Percentiles rank a stretch among this genome's conserved stretches.
These are phyloP conservation scores for Rhodotorula sp. DNA, from an alignment of 1,284 basidiomycete genomes.

Conservation along the genomic window DNA sequence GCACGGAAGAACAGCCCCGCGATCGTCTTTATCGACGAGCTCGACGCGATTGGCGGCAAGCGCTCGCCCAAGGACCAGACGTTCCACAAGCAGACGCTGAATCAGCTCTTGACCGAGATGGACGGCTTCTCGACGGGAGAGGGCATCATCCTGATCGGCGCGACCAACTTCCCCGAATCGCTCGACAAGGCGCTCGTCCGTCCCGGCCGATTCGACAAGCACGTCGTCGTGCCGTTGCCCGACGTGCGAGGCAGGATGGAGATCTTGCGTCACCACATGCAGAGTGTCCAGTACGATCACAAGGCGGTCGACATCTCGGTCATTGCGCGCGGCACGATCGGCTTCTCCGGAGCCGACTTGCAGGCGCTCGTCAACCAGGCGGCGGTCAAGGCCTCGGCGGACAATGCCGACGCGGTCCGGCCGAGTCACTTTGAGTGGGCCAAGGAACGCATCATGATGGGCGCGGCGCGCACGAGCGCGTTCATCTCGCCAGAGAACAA, in stretches of 20 bases:
- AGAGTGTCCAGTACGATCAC: constrained; percentile 63
- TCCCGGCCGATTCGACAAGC: constrained; percentile 89
- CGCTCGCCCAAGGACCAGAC: constrained; percentile 82
- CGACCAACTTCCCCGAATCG: constrained; percentile 91
- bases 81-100: constrained; percentile 83
- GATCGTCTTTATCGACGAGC: constrained; percentile 94
- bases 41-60: constrained; percentile 91
- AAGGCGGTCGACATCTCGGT: constrained; percentile 75
- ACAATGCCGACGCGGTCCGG: constrained; percentile 68
- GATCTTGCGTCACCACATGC: constrained; percentile 86
- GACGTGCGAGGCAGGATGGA: constrained; percentile 80
- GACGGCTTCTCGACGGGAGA: constrained; percentile 90
- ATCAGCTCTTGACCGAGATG: constrained; percentile 91
- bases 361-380: constrained; percentile 55
- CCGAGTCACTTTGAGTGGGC: constrained; percentile 93
- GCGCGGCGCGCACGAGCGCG: constrained; percentile 82
- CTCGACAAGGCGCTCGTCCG: constrained; percentile 80
- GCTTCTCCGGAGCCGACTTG: constrained; percentile 71
- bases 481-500: constrained; percentile 83
- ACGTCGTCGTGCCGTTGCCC: constrained; percentile 82
- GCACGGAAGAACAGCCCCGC: constrained; percentile 91
- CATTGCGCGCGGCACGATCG: constrained; percentile 84
- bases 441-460: constrained; percentile 85
- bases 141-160: constrained; percentile 88
- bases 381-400: constrained; percentile 86